Base-by-base conservation (phyloP, 2,329 filamentous ascomycete species). In the Exophiala viscosa region DNA sequence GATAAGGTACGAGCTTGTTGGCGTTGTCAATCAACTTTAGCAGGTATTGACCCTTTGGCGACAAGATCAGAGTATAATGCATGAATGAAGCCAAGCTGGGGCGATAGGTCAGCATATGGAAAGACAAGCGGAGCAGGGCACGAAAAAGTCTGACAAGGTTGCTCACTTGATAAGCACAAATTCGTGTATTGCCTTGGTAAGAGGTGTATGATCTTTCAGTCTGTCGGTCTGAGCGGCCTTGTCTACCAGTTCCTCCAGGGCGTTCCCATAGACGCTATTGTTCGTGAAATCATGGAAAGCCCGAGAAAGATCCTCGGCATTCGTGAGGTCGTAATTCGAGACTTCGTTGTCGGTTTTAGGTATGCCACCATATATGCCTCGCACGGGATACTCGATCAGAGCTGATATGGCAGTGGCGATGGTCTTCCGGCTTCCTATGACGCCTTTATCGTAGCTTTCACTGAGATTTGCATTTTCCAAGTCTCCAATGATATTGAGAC, bases 401-500 rank as follows among this genome's bases (percentile, higher is more conserved):
- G 82, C 81, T 33, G 85, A 86, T 8, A 84, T 77, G 0, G 85
- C 87, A 5, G 88, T 89, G 0, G 87, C 82, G 44, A 92, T 70
- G 15, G 85, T 87, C 71, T 90, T 90, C 46, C 88, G 77, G 54
- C 84, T 83, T 0, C 88, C 88, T 60, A 92, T 70, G 0, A 82
- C 77, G 11, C 86, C 87, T 68, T 90, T 90, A 67, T 92, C 88
- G 64, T 90, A 92, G 66, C 86, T 90, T 67, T 92, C 88, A 1
- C 86, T 90, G 31, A 92, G 73, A 45, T 88, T 82, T 1, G 83
- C 86, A 31, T 83, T 78, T 7, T 78, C 83, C 48, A 92, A 72
- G 62, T 82, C 76, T 61, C 73, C 70, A 61, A 88, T 73, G 13
- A 89, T 67, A 1, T 77, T 76, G 59, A 82, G 78, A 18, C 86